Evolutionary conservation across 2,329 filamentous ascomycete species (phyloP), one percentile per base, ranked within the genome.

Genomic region (Akanthomyces uredinophilus): DNA sequence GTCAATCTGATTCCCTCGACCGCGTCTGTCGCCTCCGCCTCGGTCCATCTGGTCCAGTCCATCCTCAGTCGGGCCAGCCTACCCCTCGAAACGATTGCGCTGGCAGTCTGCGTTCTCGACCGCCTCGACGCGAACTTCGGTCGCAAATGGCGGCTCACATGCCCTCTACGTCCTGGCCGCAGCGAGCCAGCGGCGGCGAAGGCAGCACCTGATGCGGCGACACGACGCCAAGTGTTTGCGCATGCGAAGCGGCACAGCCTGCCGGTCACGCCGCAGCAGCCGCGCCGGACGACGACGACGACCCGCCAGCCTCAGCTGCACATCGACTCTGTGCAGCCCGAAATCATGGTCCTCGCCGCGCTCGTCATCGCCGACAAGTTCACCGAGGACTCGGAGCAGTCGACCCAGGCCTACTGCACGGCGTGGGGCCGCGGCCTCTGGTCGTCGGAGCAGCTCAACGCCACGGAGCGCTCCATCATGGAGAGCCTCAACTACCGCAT

Each of bases 341-440:
- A 89, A 70, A 70, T 89, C 63, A 85, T 89, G 66, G 78, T 87
- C 57, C 76, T 89, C n/a, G 78, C 81, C 1, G 83, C 86, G 1
- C 75, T 89, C 20, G 77, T 87, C 65, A 83, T 89, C 59, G 85
- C 86, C n/a, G 77, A 80, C 69, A 89, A 89, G 73, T 89, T 88
- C 68, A 78, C 82, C 50, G 83, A 87, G 67, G 87, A 89, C 73
- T 74, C 76, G 57, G 80, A 85, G 67, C 78, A 81, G 64, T 73
- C 78, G 5, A 83, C 83, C 1, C 74, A 76, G 53, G 81, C 81
- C 68, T 87, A 85, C 73, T 77, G 78, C 64, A 68, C 75, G 18
- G 72, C 71, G 32, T 88, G 85, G 83, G 85, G 82, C 24, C 75
- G 73, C 29, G 75, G 77, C 54, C 68, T 81, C 53, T 89, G 87